Evolutionary conservation across 768 basidiomycete genomes (phyloP), one percentile per base, ranked within the genome.

Genomic region (Lanmaoa rubissima): DNA sequence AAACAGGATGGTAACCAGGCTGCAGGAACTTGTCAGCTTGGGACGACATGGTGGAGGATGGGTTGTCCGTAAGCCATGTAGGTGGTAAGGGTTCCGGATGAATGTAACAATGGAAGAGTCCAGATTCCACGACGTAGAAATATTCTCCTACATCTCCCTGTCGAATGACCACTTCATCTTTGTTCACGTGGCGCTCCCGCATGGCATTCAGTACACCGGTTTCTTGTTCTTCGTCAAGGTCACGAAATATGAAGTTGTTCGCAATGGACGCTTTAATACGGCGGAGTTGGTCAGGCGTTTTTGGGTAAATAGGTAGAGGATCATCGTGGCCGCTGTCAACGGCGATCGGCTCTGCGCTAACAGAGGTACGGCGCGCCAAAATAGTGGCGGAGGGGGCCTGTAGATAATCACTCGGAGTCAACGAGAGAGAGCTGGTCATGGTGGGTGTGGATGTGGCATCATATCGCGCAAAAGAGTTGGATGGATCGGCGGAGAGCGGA

Each of bases 131-230:
- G 51, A 98, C 92, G 73, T 99, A 99, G 73, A 98, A 98, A 74
- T 87, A 94, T 65, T 98, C 95, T 52, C 97, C 97, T 19, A 92
- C 90, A 63, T 97, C 95, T 46, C 97, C 97, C 73, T 99, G 97
- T 48, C 90, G 84, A 63, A 99, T 98, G 59, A 99, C 88, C n/a
- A 95, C 87, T 62, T 94, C 87, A 59, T 88, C 87, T 59, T 82
- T 76, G 32, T 73, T 75, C 14, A 92, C 85, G 7, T 74, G 77
- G 45, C 85, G 81, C 75, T 99, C 97, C 71, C 88, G 89, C 95
- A 99, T 98, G 26, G 97, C 97, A 53, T 89, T 90, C 24, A 98
- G 78, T 19, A 95, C 96, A 44, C 94, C 94, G 1, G 83, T 84
- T 73, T 92, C 89, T 73, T 98, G 96, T 66, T 98, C 96, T 65